These are phyloP conservation scores for Phyllostachys edulis DNA, from an alignment of 176 grass and related monocot species.

Conservation along the genomic window DNA sequence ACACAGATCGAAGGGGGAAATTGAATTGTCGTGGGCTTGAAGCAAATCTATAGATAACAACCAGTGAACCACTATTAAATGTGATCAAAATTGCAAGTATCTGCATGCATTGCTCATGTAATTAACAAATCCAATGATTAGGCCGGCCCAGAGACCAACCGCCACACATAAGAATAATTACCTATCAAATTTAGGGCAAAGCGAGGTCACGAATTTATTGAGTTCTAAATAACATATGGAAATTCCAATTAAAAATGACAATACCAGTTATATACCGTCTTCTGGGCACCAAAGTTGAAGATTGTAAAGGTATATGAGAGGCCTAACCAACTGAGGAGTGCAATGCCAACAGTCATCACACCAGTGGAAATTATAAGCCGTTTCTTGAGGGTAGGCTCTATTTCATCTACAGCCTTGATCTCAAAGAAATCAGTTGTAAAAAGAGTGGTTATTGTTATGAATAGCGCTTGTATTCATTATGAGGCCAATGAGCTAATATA, in stretches of 20 bases:
- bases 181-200: conserved; percentile 43
- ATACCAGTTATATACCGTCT: conserved; percentile 86
- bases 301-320: conserved; percentile 86
- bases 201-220: conserved; percentile 7
- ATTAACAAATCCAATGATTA: conserved; percentile 89
- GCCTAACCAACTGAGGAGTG: conserved; percentile 82
- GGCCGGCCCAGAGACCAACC: conserved; percentile 89
- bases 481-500: no score
- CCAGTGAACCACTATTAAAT: not conserved
- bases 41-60: not conserved
- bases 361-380: conserved; percentile 80
- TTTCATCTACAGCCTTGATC: conserved; percentile 80
- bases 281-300: conserved; percentile 91
- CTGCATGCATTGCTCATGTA: conserved; percentile 97
- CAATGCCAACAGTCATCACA: conserved; percentile 85
- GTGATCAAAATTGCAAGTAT: conserved; percentile 35
- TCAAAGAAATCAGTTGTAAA: conserved; percentile 87
- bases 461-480: no score
- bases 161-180: conserved; percentile 85
- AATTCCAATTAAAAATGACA: conserved; percentile 3
- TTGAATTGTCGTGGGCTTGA: conserved; percentile 11
- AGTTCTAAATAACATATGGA: not conserved
- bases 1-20: conserved; percentile 53
- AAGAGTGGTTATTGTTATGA: conserved; percentile 87
- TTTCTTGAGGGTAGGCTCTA: conserved; percentile 74